phyloP scores from a whole-genome alignment of 176 grass and related monocot species.

The Chloris gayana region DNA sequence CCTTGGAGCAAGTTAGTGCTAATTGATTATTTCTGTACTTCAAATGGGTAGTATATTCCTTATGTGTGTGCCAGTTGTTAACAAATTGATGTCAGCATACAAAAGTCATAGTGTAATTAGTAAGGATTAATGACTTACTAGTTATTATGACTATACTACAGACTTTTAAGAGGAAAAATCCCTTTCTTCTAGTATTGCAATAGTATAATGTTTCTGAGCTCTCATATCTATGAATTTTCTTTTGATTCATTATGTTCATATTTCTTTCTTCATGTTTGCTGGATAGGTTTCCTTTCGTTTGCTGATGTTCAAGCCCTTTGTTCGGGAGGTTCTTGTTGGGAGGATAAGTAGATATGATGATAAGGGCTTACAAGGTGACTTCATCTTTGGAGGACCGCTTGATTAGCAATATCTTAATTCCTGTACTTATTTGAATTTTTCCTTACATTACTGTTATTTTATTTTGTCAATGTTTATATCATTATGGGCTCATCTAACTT shows the following conservation, averaged over 20 bases:
- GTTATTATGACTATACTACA: background rate
- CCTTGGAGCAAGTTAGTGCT: background rate
- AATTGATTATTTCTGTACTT: background rate
- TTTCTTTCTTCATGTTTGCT: background rate
- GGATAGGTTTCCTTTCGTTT: constrained; percentile 77
- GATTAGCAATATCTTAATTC: constrained; percentile 1
- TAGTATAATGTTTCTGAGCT: background rate
- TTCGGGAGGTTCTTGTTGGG: constrained; percentile 80
- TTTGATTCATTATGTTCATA: constrained; percentile 19
- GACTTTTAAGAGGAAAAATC: background rate
- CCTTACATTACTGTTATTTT: constrained; percentile 15
- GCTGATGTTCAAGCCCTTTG: constrained; percentile 82
- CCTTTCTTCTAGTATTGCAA: constrained; percentile 5
- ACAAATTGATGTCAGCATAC: background rate
- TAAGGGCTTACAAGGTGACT: constrained; percentile 70
- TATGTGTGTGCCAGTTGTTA: background rate
- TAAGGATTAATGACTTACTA: background rate
- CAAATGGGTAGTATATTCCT: background rate
- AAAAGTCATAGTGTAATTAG: background rate
- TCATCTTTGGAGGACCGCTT: constrained; percentile 19
- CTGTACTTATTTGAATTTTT: constrained; percentile 2
- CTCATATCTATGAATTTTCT: background rate
- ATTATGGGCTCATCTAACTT: background rate
- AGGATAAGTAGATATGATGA: constrained; percentile 84
- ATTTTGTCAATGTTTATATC: constrained; percentile 24